Evolutionary conservation across 2,329 filamentous ascomycete species (phyloP).

Genomic region (Ophiostoma tasmaniense): DNA sequence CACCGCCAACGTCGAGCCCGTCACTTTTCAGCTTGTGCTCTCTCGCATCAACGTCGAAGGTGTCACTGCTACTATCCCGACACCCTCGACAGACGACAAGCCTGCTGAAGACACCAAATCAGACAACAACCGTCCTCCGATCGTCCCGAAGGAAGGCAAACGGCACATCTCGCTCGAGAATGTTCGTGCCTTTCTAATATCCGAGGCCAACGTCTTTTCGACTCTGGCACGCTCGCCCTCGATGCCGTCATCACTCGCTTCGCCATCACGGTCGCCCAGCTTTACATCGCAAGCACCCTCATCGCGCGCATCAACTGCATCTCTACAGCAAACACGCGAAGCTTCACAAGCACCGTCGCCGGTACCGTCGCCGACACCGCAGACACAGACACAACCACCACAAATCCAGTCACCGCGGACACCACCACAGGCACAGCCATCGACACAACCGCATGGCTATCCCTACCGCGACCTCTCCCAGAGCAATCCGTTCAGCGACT

Average conservation of each 20-base stretch:
- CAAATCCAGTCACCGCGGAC: constrained; percentile 20
- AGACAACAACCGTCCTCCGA: constrained; percentile 24
- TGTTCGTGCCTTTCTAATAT: constrained; percentile 57
- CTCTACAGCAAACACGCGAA: background rate
- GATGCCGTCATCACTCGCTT: constrained; percentile 47
- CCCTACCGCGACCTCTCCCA: background rate
- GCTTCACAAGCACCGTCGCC: background rate
- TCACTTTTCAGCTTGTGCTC: constrained; percentile 58
- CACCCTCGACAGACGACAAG: background rate
- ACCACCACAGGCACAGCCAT: no score
- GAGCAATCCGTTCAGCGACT: background rate
- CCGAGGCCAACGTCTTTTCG: constrained; percentile 58
- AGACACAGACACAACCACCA: background rate
- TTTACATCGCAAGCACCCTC: constrained; percentile 10
- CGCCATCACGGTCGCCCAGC: constrained; percentile 31
- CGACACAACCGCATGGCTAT: background rate
- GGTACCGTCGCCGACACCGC: background rate
- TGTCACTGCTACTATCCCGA: constrained; percentile 37
- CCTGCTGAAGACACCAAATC: constrained; percentile 10
- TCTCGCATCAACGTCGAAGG: constrained; percentile 60
- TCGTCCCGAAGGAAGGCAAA: constrained; percentile 52
- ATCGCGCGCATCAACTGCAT: background rate
- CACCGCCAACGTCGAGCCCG: constrained; percentile 34
- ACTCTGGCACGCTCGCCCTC: constrained; percentile 50
- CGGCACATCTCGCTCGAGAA: constrained; percentile 55